Conservation (phyloP, 176 grass and related monocot genomes). For the Dactylis glomerata region DNA sequence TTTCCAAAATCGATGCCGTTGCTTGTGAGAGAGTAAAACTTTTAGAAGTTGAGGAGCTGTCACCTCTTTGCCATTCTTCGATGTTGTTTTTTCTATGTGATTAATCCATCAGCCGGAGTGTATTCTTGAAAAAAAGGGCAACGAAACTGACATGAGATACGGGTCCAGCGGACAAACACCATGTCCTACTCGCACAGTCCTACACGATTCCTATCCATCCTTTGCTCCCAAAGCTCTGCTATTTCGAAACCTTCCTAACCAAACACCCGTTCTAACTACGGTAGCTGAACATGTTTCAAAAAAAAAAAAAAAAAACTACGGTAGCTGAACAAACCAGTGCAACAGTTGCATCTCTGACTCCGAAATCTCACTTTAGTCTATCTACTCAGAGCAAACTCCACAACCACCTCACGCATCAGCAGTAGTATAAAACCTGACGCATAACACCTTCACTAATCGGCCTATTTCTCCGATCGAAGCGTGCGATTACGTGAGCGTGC, state of each 20-base stretch:
- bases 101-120: too few species aligned
- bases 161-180: too few species aligned
- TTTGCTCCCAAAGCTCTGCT: not conserved
- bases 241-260: conserved; percentile 34
- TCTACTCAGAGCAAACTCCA: conserved; percentile 26
- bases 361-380: conserved; percentile 33
- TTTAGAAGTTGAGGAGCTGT: too few species aligned
- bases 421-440: not conserved
- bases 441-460: not conserved
- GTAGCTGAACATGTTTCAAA: conserved; percentile 45
- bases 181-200: not conserved
- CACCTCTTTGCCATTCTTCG: too few species aligned
- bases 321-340: conserved; percentile 34
- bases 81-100: too few species aligned
- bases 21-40: too few species aligned
- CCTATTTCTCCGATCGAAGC: not conserved
- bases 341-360: not conserved
- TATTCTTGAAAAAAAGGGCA: too few species aligned
- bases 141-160: too few species aligned
- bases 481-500: not conserved
- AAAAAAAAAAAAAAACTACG: too few species aligned
- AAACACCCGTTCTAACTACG: not conserved
- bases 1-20: too few species aligned
- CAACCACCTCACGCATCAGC: conserved; percentile 4
- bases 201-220: not conserved